Evolutionary conservation across 345 rosid species (phyloP).

Genomic region (Salix udensis): DNA sequence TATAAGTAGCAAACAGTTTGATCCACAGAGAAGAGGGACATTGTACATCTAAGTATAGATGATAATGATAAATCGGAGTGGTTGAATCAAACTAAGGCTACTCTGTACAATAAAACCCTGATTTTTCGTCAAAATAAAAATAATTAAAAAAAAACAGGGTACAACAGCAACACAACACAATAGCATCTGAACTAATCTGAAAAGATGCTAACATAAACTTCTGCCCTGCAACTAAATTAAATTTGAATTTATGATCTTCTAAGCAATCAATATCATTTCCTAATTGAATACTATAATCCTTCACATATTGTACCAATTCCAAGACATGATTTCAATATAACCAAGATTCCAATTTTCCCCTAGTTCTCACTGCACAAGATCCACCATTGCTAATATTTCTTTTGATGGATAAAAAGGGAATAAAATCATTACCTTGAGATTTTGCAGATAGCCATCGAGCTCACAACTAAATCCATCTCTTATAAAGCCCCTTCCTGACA

Average conservation of each 20-base stretch:
- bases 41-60: neutral
- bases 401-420: neutral
- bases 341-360: neutral
- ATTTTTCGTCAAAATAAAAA: neutral
- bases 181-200: neutral
- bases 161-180: neutral
- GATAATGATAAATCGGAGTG: neutral
- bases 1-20: neutral
- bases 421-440: slow-evolving; percentile 57
- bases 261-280: neutral
- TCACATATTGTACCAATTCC: neutral
- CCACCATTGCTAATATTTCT: neutral
- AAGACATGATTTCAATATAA: neutral
- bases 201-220: neutral
- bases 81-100: neutral
- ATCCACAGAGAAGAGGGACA: neutral
- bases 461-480: slow-evolving; percentile 58
- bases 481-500: slow-evolving; percentile 40
- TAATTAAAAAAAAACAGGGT: neutral
- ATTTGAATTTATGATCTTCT: neutral
- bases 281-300: neutral
- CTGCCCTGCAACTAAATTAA: neutral
- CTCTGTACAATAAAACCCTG: neutral
- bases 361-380: neutral
- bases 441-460: slow-evolving; percentile 58